Conservation (phyloP, 179 eudicot species). For the Patellifolia procumbens region DNA sequence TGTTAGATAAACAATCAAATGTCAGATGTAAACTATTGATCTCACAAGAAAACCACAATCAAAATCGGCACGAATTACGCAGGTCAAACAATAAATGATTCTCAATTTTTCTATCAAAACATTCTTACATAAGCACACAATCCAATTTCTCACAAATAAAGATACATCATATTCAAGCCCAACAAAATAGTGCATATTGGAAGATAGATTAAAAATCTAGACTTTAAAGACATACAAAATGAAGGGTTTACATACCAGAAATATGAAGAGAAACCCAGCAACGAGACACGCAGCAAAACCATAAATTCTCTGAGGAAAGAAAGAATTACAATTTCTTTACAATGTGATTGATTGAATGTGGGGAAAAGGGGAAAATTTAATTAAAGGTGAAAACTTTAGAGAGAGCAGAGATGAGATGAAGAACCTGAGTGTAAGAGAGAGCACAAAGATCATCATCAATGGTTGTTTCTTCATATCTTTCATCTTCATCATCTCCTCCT, state of each 20-base stretch:
- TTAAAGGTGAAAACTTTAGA: constrained; percentile 7
- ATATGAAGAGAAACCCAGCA: constrained; percentile 46
- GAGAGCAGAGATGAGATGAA: background rate
- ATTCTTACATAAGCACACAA: background rate
- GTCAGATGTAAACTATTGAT: background rate
- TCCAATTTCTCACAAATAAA: background rate
- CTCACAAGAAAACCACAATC: background rate
- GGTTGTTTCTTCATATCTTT: constrained; percentile 25
- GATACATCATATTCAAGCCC: background rate
- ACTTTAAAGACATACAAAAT: background rate
- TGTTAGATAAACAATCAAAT: no score
- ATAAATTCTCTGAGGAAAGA: constrained; percentile 50
- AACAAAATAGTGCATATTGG: background rate
- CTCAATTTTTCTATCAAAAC: background rate
- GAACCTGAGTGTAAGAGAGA: constrained; percentile 58
- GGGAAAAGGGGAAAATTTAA: background rate
- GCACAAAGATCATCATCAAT: constrained; percentile 38
- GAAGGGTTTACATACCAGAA: constrained; percentile 48
- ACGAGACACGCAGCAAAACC: constrained; percentile 58
- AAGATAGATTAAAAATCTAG: background rate
- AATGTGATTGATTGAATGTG: background rate
- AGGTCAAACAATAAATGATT: background rate
- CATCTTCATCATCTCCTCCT: constrained; percentile 44
- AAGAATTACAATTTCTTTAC: background rate
- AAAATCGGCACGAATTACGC: background rate